A percentile compares a stretch with the other conserved stretches of the same genome.
Evolutionary conservation across 306 rosid genomes (phyloP).

Genomic region (Carpinus fangiana): DNA sequence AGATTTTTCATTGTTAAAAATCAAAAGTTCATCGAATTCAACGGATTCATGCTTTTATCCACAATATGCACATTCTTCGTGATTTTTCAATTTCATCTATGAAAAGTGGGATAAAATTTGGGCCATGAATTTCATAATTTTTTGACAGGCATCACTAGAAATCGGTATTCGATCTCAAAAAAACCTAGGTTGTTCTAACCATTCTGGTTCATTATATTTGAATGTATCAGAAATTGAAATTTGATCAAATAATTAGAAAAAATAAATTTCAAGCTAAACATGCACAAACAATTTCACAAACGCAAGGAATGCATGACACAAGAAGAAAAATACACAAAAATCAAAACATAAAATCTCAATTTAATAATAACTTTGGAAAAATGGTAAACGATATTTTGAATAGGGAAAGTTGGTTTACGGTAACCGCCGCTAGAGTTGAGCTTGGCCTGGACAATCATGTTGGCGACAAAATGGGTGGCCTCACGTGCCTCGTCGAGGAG

Average conservation of each 20-base stretch:
- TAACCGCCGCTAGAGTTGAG: slow-evolving; percentile 69
- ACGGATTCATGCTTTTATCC: not conserved
- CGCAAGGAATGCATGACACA: slow-evolving; percentile 29
- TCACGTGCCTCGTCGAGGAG: slow-evolving; percentile 75
- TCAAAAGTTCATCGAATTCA: not conserved
- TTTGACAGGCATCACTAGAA: not conserved
- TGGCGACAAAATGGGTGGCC: slow-evolving; percentile 76
- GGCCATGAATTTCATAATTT: not conserved
- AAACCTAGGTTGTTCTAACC: not conserved
- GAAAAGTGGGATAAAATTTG: not conserved
- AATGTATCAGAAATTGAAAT: no score
- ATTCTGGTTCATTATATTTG: not conserved
- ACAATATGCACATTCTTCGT: not conserved
- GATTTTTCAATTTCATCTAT: not conserved
- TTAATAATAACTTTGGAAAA: not conserved
- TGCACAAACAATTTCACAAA: slow-evolving; percentile 27
- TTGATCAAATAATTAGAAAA: no score
- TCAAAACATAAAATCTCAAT: not conserved
- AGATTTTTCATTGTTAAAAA: not conserved
- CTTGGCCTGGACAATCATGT: slow-evolving; percentile 86
- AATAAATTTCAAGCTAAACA: no score
- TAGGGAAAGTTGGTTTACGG: slow-evolving; percentile 29
- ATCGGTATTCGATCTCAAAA: no score
- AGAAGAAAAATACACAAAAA: not conserved
- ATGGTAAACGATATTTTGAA: not conserved